phyloP scores from a whole-genome alignment of 2,329 filamentous ascomycete species.

The Clarireedia homoeocarpa region DNA sequence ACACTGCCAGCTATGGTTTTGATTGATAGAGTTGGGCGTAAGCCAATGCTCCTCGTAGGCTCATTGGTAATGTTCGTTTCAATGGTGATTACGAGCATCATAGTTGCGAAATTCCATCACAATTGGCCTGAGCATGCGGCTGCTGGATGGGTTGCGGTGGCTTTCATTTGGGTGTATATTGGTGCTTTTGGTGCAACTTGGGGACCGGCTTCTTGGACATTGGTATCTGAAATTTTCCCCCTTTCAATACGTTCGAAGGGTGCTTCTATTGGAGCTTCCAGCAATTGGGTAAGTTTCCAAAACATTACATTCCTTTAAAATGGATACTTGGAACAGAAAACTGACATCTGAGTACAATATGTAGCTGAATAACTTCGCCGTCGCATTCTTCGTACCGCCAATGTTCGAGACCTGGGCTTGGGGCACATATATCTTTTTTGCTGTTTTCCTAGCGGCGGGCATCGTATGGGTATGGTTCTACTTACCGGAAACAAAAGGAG shows the following conservation, averaged over 20 bases:
- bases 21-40: slow-evolving; percentile 54
- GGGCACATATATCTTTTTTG: no score
- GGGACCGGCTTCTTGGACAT: slow-evolving; percentile 30
- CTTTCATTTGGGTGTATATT: slow-evolving; percentile 29
- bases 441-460: no score
- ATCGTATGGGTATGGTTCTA: slow-evolving; percentile 38
- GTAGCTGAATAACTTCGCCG: no score
- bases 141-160: slow-evolving; percentile 34
- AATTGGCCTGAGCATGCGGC: slow-evolving; percentile 32
- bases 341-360: no score
- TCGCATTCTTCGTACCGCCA: no score
- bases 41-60: slow-evolving; percentile 51
- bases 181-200: slow-evolving; percentile 25
- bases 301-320: slow-evolving; percentile 12
- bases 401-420: no score
- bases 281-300: slow-evolving; percentile 37
- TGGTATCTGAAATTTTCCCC: slow-evolving; percentile 33
- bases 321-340: no score
- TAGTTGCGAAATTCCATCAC: slow-evolving; percentile 29
- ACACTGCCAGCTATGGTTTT: slow-evolving; percentile 53
- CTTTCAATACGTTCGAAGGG: slow-evolving; percentile 32
- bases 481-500: slow-evolving; percentile 47
- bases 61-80: slow-evolving; percentile 49
- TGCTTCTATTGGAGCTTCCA: slow-evolving; percentile 35
- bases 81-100: not conserved